Evolutionary conservation across 176 grass and related monocot species (phyloP), one percentile per base, ranked within the genome.

Genomic region (Avena insularis): DNA sequence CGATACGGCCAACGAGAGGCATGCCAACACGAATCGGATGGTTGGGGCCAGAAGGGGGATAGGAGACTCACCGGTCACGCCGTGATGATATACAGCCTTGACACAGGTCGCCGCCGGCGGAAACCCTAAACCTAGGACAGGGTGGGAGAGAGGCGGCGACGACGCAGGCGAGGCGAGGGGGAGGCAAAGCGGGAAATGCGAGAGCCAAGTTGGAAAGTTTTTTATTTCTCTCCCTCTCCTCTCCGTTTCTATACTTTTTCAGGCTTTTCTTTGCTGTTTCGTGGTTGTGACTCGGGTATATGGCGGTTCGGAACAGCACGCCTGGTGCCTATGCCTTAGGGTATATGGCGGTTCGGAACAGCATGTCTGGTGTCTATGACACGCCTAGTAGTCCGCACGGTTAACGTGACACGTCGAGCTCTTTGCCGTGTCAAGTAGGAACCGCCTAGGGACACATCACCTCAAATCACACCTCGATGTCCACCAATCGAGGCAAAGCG

Each of bases 61-160:
- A 21, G 70, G 50, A 6, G 49, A 77, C 75, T 77, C 75, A 77
- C 75, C 75, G 27, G 50, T 77, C 16, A 77, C 75, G 75, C 17
- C 75, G 27, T 12, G 75, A 40, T 70, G 67, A 69, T 69, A 5
- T 54, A 76, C 73, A 54, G 75, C 75, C 16, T 56, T 77, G 75
- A 12, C 50, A 56, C 27, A 1, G 9, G 75, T 77, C 75, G 75
- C 75, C 75, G 75, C 14, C 75, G 50, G 27, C 69, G 75, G 75
- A 77, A 77, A 77, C 50, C 75, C 75, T 77, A 77, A 77, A 77
- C 75, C 75, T 77, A 77, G 50, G 75, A 6, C n/a, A 75, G 46
- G 12, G 45, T 43, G 45, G 70, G 40, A 4, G 72, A 17, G 73
- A 77, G 74, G 74, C 74, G 49, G 50, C 75, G 75, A 77, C 51